A percentile compares a stretch with the other conserved stretches of the same genome.
These are phyloP conservation scores for Citrus cavaleriei DNA, from an alignment of 345 rosid species.

Conservation along the genomic window DNA sequence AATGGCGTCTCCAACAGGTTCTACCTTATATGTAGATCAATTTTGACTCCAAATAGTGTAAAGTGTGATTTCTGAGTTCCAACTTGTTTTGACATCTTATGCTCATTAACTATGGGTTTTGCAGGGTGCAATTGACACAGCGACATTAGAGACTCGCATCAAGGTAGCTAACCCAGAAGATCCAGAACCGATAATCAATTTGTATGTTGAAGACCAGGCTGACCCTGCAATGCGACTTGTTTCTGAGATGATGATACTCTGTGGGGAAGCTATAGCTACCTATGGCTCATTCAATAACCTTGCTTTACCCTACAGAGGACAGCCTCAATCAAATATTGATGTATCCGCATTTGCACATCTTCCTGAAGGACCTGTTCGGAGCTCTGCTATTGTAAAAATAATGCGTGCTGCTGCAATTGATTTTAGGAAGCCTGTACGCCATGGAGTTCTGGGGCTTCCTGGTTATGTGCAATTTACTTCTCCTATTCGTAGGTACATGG, in stretches of 20 bases:
- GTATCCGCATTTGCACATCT: slow-evolving; percentile 76
- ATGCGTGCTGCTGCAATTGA: slow-evolving; percentile 94
- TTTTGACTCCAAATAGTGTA: no score
- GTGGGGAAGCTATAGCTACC: slow-evolving; percentile 89
- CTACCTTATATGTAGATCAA: slow-evolving; percentile 5
- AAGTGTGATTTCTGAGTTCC: no score
- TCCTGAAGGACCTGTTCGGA: slow-evolving; percentile 94
- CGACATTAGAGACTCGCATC: slow-evolving; percentile 73
- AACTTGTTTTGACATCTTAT: no score
- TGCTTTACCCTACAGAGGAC: slow-evolving; percentile 94
- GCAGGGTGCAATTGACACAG: slow-evolving; percentile 95
- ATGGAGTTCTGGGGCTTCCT: slow-evolving; percentile 86
- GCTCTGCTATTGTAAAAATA: slow-evolving; percentile 62
- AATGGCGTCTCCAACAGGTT: slow-evolving; percentile 91
- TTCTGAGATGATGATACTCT: slow-evolving; percentile 96
- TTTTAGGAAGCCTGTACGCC: slow-evolving; percentile 81
- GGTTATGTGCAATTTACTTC: slow-evolving; percentile 98
- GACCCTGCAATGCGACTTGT: slow-evolving; percentile 93
- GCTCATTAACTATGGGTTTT: slow-evolving; percentile 9
- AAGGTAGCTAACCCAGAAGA: slow-evolving; percentile 87
- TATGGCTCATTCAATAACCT: slow-evolving; percentile 71
- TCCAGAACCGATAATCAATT: slow-evolving; percentile 69
- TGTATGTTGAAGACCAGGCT: slow-evolving; percentile 89
- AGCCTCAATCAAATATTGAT: slow-evolving; percentile 88
- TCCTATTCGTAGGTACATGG: slow-evolving; percentile 95